Percentiles rank a stretch among this genome's conserved stretches.
phyloP scores from a whole-genome alignment of 148 eudicot genomes.

The Diospyros kaki region DNA sequence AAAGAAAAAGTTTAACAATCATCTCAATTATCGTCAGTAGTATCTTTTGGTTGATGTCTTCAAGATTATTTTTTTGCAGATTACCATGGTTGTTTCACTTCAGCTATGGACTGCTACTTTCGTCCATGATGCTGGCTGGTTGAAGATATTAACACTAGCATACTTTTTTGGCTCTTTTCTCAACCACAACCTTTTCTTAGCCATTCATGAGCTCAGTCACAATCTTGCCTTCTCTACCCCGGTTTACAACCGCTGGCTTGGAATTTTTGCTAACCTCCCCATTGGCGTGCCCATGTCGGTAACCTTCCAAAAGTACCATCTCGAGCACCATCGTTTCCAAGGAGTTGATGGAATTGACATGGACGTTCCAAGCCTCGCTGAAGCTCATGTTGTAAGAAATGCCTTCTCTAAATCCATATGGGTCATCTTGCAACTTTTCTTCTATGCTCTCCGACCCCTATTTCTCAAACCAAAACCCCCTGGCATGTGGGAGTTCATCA shows the following conservation, averaged over 20 bases:
- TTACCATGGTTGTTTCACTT: slow-evolving; percentile 56
- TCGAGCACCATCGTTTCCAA: slow-evolving; percentile 91
- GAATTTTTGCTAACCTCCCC: slow-evolving; percentile 92
- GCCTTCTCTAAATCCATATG: slow-evolving; percentile 67
- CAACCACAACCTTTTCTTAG: slow-evolving; percentile 96
- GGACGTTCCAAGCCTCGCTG: slow-evolving; percentile 80
- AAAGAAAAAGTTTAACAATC: neutral
- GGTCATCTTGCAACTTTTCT: slow-evolving; percentile 83
- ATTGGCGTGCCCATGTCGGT: slow-evolving; percentile 93
- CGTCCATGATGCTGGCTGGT: slow-evolving; percentile 46
- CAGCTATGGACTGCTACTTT: slow-evolving; percentile 86
- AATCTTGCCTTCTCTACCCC: slow-evolving; percentile 93
- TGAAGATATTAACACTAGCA: slow-evolving; percentile 53
- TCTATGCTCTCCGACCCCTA: slow-evolving; percentile 81
- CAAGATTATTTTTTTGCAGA: slow-evolving; percentile 40
- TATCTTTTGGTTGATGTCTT: neutral
- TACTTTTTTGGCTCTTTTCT: slow-evolving; percentile 90
- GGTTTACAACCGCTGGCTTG: slow-evolving; percentile 81
- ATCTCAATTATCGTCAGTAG: neutral
- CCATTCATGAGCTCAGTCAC: slow-evolving; percentile 93
- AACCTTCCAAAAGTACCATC: slow-evolving; percentile 96
- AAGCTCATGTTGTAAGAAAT: slow-evolving; percentile 64
- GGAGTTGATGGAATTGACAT: slow-evolving; percentile 89
- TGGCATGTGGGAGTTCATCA: slow-evolving; percentile 78
- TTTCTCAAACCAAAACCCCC: slow-evolving; percentile 95